phyloP scores from a whole-genome alignment of 75 land plant genomes.

The Pseudotsuga menziesii region DNA sequence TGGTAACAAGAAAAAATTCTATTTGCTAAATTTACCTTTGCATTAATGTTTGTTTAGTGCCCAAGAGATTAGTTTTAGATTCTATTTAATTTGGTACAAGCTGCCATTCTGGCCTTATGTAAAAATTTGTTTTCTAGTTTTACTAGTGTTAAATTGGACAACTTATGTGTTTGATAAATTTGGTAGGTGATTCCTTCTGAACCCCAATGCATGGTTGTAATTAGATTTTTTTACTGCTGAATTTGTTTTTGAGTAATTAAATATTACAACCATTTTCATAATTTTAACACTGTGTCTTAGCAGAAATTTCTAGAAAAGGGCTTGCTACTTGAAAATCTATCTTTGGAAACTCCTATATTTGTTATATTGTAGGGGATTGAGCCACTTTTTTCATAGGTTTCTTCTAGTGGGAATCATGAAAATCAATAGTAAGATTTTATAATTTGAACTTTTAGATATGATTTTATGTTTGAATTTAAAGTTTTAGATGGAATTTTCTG shows the following conservation, averaged over 20 bases:
- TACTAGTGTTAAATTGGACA: conserved; percentile 43
- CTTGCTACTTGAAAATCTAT: conserved; percentile 38
- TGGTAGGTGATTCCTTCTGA: conserved; percentile 10
- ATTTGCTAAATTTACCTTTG: neutral
- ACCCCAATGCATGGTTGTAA: conserved; percentile 37
- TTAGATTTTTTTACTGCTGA: neutral
- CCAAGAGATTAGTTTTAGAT: too few relatives aligned
- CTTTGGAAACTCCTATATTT: conserved; percentile 61
- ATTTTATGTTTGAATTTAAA: too few relatives aligned
- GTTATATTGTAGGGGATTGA: conserved; percentile 66
- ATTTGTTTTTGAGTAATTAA: neutral
- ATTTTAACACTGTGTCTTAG: neutral
- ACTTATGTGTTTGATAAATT: conserved; percentile 31
- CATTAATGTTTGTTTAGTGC: too few relatives aligned
- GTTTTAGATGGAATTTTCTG: too few relatives aligned
- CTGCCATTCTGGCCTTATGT: conserved; percentile 39
- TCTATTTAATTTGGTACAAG: conserved; percentile 13
- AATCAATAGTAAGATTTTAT: too few relatives aligned
- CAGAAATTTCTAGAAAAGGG: conserved; percentile 65
- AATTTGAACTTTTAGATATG: too few relatives aligned
- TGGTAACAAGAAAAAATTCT: conserved; percentile 25
- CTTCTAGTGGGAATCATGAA: too few relatives aligned
- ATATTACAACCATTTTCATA: neutral
- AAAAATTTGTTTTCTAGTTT: conserved; percentile 23
- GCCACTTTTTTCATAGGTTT: conserved; percentile 61